Conservation (phyloP, 805 yeast genomes). For the Candida maris region DNA sequence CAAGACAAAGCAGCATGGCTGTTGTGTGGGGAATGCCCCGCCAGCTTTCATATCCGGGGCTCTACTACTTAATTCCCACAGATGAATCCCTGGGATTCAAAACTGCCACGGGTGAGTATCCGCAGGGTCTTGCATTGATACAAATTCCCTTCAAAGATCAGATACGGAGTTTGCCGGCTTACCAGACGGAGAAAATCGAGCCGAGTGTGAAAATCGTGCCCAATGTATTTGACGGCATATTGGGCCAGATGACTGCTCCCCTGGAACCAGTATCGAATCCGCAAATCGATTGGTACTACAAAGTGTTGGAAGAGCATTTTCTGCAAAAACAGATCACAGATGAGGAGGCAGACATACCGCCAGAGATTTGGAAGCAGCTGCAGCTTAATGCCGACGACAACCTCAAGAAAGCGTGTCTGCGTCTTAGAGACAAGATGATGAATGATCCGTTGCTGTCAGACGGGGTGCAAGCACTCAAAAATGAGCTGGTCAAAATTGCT, state of each 20-base stretch:
- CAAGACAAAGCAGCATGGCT: conserved; percentile 50
- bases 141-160: conserved; percentile 75
- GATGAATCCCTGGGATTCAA: conserved; percentile 14
- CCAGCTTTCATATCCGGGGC: conserved; percentile 47
- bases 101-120: conserved; percentile 29
- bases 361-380: conserved; percentile 15
- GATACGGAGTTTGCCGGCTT: conserved; percentile 58
- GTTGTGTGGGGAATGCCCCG: conserved; percentile 70
- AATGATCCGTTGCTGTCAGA: conserved; percentile 4
- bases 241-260: conserved; percentile 20
- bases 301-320: conserved; percentile 58
- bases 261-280: conserved; percentile 52
- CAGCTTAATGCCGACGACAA: conserved; percentile 21
- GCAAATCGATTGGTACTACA: conserved; percentile 60
- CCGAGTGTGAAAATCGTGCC: conserved; percentile 14
- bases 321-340: conserved; percentile 49
- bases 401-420: conserved; percentile 13
- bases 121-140: conserved; percentile 72
- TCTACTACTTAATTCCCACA: conserved; percentile 62
- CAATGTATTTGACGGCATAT: conserved; percentile 21
- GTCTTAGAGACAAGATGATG: conserved; percentile 12
- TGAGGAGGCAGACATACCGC: conserved; percentile 5
- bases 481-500: conserved; percentile 21
- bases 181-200: conserved; percentile 21
- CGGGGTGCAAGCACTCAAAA: conserved; percentile 17